Conservation (phyloP, 2,329 filamentous ascomycete genomes). For the Zymoseptoria ardabiliae region DNA sequence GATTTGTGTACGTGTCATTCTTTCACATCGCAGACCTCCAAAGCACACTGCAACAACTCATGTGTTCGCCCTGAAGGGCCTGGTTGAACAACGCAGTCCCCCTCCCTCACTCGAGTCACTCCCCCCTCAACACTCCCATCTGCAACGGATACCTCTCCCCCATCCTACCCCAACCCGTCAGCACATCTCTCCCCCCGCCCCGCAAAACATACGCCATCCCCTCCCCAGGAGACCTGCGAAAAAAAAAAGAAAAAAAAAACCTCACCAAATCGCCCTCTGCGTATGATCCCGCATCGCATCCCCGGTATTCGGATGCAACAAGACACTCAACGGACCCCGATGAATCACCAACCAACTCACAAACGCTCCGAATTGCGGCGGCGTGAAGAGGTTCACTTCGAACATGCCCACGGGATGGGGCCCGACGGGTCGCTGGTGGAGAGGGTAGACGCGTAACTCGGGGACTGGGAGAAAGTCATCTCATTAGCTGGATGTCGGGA, state of each 20-base stretch:
- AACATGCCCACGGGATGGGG: slow-evolving; percentile 86
- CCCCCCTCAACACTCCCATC: slow-evolving; percentile 41
- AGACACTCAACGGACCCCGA: slow-evolving; percentile 67
- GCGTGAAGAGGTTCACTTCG: slow-evolving; percentile 81
- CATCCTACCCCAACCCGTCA: slow-evolving; percentile 35
- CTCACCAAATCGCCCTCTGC: slow-evolving; percentile 59
- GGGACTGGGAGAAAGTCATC: slow-evolving; percentile 52
- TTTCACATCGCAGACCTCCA: too few relatives aligned
- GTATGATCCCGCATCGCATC: slow-evolving; percentile 59
- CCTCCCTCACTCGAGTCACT: slow-evolving; percentile 7
- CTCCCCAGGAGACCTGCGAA: too few relatives aligned
- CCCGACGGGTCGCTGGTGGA: slow-evolving; percentile 72
- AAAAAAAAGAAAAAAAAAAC: neutral
- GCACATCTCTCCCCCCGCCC: neutral
- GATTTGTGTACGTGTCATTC: too few relatives aligned
- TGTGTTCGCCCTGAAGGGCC: too few relatives aligned
- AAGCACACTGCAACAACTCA: neutral
- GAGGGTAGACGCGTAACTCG: slow-evolving; percentile 70
- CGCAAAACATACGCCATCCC: too few relatives aligned
- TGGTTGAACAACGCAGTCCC: too few relatives aligned
- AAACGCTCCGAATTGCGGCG: slow-evolving; percentile 80
- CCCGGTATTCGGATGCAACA: slow-evolving; percentile 77
- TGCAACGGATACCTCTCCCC: slow-evolving; percentile 60
- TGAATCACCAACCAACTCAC: slow-evolving; percentile 78
- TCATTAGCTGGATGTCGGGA: neutral